Base-by-base conservation (phyloP, 805 yeast genomes). In the Cyberlindnera americana region DNA sequence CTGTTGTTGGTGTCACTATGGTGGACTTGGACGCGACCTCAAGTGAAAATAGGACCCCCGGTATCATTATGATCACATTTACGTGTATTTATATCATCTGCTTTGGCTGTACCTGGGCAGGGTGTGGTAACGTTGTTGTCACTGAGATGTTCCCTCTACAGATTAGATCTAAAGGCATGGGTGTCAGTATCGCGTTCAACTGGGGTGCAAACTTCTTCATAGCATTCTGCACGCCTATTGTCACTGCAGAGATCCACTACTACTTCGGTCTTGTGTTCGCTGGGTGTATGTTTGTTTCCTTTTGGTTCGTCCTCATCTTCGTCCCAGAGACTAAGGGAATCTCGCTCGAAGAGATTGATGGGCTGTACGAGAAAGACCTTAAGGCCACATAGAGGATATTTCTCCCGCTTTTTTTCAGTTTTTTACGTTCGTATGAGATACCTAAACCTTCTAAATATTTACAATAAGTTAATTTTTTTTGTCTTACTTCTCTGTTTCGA, bases 271-370 rank as follows among this genome's bases (percentile, higher is more conserved):
- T 71, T 52, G 76, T 80, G 12, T 62, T 62, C 38, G 56, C 73
- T 13, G 78, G 77, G 0, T 72, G 76, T 50, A 59, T 72, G 56
- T 54, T 73, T 26, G 64, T 49, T 18, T 52, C 59, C 19, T 48
- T 78, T 56, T 68, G 61, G 38, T 69, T 70, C 50, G 56, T 70
- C 19, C 68, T 73, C 5, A 67, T 85, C 67, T 71, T 74, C 49
- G 78, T 85, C 42, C 77, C 78, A 48, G 95, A 85, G 65, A 85
- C 95, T 36, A 83, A 81, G 68, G 91, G 93, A 37, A 72, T 84
- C 52, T 72, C 84, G 29, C 72, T 85, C 57, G 95, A 85, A 66
- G 87, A 85, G 61, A 85, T 85, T 45, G 87, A 84, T 56, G 76
- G 70, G 47, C 65, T 79, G 67, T 71, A 65, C 15, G 63, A 70